These are phyloP conservation scores for Aechmea fasciata DNA, from an alignment of 176 grass and related monocot genomes.

Conservation along the genomic window DNA sequence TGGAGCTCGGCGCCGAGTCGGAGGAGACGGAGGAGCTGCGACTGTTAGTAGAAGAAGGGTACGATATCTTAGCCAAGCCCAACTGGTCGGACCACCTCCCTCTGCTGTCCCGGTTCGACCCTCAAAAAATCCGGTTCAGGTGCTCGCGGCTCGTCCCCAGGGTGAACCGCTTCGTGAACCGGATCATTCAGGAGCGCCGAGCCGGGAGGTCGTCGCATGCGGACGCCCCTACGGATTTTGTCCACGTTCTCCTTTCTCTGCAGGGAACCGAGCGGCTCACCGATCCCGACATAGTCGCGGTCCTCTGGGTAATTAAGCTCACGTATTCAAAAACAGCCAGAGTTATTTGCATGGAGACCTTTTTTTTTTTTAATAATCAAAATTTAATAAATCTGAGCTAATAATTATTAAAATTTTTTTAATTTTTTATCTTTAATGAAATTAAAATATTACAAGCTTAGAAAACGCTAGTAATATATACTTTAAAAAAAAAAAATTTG, in stretches of 20 bases:
- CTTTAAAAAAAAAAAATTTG: too few species aligned
- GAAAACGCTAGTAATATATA: too few species aligned
- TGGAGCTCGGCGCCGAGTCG: slow-evolving; percentile 26
- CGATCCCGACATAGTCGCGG: slow-evolving; percentile 67
- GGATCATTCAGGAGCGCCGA: slow-evolving; percentile 59
- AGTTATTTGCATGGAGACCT: background rate
- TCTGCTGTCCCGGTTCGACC: slow-evolving; percentile 49
- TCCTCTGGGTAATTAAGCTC: slow-evolving; percentile 70
- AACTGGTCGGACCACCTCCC: slow-evolving; percentile 96
- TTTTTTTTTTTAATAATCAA: too few species aligned
- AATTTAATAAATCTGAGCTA: too few species aligned
- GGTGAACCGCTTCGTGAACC: slow-evolving; percentile 57
- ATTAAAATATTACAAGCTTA: too few species aligned
- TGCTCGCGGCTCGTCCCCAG: slow-evolving; percentile 48
- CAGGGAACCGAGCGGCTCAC: slow-evolving; percentile 44
- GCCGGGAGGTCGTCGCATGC: slow-evolving; percentile 1
- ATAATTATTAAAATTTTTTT: too few species aligned
- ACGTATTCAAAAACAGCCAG: background rate
- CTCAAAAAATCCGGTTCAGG: slow-evolving; percentile 39
- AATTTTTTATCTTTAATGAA: too few species aligned
- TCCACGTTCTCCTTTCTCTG: slow-evolving; percentile 67
- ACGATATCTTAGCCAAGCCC: slow-evolving; percentile 62
- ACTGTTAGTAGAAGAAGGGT: slow-evolving; percentile 68
- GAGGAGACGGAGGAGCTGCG: slow-evolving; percentile 47
- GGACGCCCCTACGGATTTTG: slow-evolving; percentile 34